A percentile compares a stretch with the other conserved stretches of the same genome.
These are phyloP conservation scores for Scedosporium minutisporum DNA, from an alignment of 2,329 filamentous ascomycete species.

Conservation along the genomic window DNA sequence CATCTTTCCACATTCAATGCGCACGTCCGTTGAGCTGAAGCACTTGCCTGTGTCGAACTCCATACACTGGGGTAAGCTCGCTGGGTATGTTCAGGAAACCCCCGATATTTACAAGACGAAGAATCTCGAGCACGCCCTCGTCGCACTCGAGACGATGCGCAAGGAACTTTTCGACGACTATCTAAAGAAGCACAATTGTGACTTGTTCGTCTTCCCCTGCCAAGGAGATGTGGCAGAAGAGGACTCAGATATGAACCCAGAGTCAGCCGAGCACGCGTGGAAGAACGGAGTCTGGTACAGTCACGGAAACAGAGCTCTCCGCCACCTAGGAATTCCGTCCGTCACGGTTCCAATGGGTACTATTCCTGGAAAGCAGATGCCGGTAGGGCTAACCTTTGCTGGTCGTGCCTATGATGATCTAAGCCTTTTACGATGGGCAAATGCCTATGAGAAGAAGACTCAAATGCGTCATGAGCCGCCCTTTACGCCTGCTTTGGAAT, in stretches of 20 bases:
- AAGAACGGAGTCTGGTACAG: slow-evolving; percentile 40
- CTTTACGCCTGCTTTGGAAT: slow-evolving; percentile 9
- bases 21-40: slow-evolving; percentile 12
- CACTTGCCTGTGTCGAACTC: slow-evolving; percentile 8
- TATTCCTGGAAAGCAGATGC: slow-evolving; percentile 35
- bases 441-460: slow-evolving; percentile 12
- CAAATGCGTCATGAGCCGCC: slow-evolving; percentile 6
- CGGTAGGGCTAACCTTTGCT: slow-evolving; percentile 42
- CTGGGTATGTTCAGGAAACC: slow-evolving; percentile 11
- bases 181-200: slow-evolving; percentile 30
- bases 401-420: slow-evolving; percentile 36
- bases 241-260: slow-evolving; percentile 30
- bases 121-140: slow-evolving; percentile 30
- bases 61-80: slow-evolving; percentile 14
- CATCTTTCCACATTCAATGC: slow-evolving; percentile 24
- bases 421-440: slow-evolving; percentile 16
- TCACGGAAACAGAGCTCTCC: slow-evolving; percentile 41
- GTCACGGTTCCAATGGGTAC: slow-evolving; percentile 44
- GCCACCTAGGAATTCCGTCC: slow-evolving; percentile 45
- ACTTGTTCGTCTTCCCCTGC: slow-evolving; percentile 38
- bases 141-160: slow-evolving; percentile 36
- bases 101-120: slow-evolving; percentile 29
- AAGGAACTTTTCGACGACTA: slow-evolving; percentile 41
- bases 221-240: slow-evolving; percentile 39
- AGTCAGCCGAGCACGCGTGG: slow-evolving; percentile 11